phyloP scores from a whole-genome alignment of 2,329 filamentous ascomycete genomes.

The Colletotrichum cereale region DNA sequence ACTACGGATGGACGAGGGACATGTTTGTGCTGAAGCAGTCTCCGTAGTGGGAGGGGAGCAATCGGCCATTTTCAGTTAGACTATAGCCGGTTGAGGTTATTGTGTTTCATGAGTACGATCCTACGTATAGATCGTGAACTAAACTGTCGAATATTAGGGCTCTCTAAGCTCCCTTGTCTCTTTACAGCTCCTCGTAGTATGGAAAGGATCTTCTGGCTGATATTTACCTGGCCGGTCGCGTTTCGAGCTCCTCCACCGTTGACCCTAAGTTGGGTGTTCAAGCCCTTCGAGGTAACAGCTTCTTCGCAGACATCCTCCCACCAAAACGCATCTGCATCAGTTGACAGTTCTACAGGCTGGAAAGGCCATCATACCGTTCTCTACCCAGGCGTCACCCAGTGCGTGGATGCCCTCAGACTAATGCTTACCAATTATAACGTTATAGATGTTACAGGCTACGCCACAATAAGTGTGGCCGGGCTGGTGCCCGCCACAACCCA shows the following conservation, averaged over 20 bases:
- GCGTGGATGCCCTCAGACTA: conserved; percentile 51
- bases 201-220: background rate
- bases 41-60: too few relatives aligned
- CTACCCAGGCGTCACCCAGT: conserved; percentile 47
- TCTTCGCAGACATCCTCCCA: conserved; percentile 50
- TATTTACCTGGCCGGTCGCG: conserved; percentile 47
- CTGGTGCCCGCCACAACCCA: too few relatives aligned
- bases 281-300: conserved; percentile 46
- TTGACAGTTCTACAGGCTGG: accelerated
- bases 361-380: conserved; percentile 43
- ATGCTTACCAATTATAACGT: conserved; percentile 55
- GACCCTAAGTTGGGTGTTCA: conserved; percentile 47
- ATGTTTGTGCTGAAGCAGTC: background rate
- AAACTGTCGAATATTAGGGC: too few relatives aligned
- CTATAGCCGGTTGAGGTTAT: too few relatives aligned
- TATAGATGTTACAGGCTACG: too few relatives aligned
- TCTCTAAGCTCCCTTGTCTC: too few relatives aligned
- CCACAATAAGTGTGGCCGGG: too few relatives aligned
- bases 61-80: too few relatives aligned
- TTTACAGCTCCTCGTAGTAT: too few relatives aligned
- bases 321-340: conserved; percentile 42
- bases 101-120: too few relatives aligned
- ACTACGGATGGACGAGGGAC: background rate
- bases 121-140: too few relatives aligned
- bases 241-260: conserved; percentile 47